Percentiles rank a stretch among this genome's conserved stretches.
Evolutionary conservation across 2,329 filamentous ascomycete species (phyloP).

Genomic region (Cordyceps pruinosa): DNA sequence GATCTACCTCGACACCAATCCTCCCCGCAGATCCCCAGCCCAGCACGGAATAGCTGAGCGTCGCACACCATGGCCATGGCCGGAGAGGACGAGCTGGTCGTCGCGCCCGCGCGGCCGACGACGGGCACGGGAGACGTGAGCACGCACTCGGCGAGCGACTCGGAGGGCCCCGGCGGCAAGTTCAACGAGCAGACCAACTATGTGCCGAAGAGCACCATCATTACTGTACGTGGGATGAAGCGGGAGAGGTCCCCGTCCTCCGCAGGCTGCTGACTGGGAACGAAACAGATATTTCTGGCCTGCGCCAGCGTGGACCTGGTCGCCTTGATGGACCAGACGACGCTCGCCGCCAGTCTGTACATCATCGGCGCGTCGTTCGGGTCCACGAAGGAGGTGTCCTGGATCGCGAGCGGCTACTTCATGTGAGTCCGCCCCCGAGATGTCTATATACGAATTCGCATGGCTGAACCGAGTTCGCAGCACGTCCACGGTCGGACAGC

Average conservation of each 20-base stretch:
- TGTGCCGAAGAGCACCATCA: conserved; percentile 42
- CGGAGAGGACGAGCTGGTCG: not conserved
- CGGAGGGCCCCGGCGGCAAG: conserved; percentile 19
- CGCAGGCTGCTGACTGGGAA: conserved; percentile 11
- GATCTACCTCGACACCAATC: too few relatives aligned
- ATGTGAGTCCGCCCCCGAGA: conserved; percentile 31
- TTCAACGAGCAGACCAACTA: conserved; percentile 53
- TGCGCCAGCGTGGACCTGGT: conserved; percentile 49
- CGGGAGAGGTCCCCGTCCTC: fast-evolving
- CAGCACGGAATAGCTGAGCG: too few relatives aligned
- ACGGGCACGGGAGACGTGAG: conserved; percentile 10
- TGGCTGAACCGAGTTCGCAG: conserved; percentile 18
- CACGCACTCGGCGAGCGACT: conserved; percentile 9
- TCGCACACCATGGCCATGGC: too few relatives aligned
- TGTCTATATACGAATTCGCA: not conserved
- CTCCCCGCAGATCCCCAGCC: too few relatives aligned
- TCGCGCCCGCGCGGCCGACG: conserved; percentile 7
- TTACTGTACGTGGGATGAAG: conserved; percentile 33
- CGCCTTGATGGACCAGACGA: conserved; percentile 52
- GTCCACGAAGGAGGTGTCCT: conserved; percentile 43
- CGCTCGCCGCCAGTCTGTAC: conserved; percentile 46
- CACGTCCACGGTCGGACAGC: conserved; percentile 40
- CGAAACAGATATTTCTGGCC: conserved; percentile 46
- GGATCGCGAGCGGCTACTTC: conserved; percentile 51
- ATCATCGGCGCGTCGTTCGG: conserved; percentile 45